Evolutionary conservation across 2,329 filamentous ascomycete species (phyloP).

Genomic region (Fusarium verticillioides): DNA sequence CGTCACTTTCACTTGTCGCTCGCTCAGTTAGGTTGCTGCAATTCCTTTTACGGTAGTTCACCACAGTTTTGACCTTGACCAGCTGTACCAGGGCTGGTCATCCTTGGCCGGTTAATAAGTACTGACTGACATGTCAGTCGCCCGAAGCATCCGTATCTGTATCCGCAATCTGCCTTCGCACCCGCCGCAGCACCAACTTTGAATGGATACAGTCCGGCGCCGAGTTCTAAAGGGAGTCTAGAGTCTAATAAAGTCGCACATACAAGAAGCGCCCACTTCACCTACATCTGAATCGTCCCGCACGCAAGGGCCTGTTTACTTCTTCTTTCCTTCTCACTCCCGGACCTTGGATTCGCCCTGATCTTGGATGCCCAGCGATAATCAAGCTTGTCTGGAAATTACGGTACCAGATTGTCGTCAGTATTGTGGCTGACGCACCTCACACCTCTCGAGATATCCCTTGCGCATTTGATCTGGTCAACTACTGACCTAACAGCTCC

Average conservation of each 20-base stretch:
- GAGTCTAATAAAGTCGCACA: slow-evolving; percentile 37
- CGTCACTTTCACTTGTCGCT: slow-evolving; percentile 21
- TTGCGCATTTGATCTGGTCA: slow-evolving; percentile 25
- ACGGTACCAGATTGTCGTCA: slow-evolving; percentile 36
- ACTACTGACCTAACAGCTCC: slow-evolving; percentile 4
- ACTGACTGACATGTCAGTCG: slow-evolving; percentile 42
- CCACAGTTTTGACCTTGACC: slow-evolving; percentile 18
- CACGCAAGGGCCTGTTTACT: slow-evolving; percentile 29
- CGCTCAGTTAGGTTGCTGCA: slow-evolving; percentile 13
- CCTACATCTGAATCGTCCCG: slow-evolving; percentile 30
- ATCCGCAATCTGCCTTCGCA: slow-evolving; percentile 27
- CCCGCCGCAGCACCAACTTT: slow-evolving; percentile 43
- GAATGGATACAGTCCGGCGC: slow-evolving; percentile 40
- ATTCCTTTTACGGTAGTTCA: slow-evolving; percentile 28
- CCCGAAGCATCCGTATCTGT: slow-evolving; percentile 43
- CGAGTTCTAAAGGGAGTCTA: slow-evolving; percentile 44
- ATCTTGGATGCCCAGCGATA: slow-evolving; percentile 6
- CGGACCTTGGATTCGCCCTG: slow-evolving; percentile 22
- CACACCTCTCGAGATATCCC: slow-evolving; percentile 31
- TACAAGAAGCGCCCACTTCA: slow-evolving; percentile 37
- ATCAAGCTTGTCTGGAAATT: slow-evolving; percentile 18
- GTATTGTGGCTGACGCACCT: slow-evolving; percentile 38
- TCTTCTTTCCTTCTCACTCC: slow-evolving; percentile 18
- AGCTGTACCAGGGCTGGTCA: slow-evolving; percentile 29
- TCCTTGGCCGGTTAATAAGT: slow-evolving; percentile 36